Percentiles rank a stretch among this genome's conserved stretches.
phyloP scores from a whole-genome alignment of 2,329 filamentous ascomycete species.

The Colletotrichum truncatum region DNA sequence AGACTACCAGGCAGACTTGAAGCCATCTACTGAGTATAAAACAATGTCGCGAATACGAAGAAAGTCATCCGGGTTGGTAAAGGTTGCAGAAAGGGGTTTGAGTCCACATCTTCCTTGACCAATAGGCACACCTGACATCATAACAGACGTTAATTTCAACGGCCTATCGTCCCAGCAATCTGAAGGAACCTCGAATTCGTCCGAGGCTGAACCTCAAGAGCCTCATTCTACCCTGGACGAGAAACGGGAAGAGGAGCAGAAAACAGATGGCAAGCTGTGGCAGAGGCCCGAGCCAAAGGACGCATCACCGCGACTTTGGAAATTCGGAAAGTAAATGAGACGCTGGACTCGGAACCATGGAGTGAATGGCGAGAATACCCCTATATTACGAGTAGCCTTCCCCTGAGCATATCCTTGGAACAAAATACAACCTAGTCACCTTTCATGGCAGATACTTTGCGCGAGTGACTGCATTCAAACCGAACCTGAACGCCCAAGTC shows the following conservation, averaged over 20 bases:
- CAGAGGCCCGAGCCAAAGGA: constrained; percentile 5
- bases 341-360: not conserved
- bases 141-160: not conserved
- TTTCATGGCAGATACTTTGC: not conserved
- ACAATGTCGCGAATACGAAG: not conserved
- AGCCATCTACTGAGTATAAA: not conserved
- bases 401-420: not conserved
- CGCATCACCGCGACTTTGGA: not conserved
- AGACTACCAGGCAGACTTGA: not conserved
- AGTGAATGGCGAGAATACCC: not conserved
- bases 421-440: not conserved
- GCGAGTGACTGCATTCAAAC: not conserved
- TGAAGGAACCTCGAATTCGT: not conserved
- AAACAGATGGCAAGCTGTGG: constrained; percentile 29
- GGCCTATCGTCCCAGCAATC: too few species aligned
- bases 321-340: not conserved
- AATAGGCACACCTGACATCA: not conserved
- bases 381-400: constrained; percentile 13
- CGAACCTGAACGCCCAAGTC: constrained; percentile 10
- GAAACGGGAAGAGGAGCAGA: constrained; percentile 41
- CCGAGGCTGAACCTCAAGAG: not conserved
- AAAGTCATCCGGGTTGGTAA: constrained; percentile 3
- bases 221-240: constrained; percentile 32
- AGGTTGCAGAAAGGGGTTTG: not conserved
- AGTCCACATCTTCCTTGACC: not conserved